Base-by-base conservation (phyloP, 176 grass and related monocot species). In the Avena insularis region DNA sequence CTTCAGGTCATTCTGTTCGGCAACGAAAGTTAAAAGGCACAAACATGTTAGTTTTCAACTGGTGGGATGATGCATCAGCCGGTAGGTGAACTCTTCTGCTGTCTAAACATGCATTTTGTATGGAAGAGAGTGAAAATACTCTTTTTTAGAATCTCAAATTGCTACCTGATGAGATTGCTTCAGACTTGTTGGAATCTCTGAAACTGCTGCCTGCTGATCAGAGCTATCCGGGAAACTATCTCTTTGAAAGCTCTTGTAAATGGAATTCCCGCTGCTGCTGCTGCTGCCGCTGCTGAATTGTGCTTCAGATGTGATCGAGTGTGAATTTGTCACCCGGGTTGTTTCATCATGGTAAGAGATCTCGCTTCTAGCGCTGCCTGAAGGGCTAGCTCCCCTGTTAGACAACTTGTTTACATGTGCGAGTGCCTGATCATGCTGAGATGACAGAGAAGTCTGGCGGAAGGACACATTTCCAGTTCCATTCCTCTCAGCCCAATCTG, bases 231-330 rank as follows among this genome's bases (percentile, higher is more conserved):
- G 63, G 19, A 49, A 85, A 63, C 63, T 63, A 51, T 91, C 83
- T 72, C 83, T 50, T 40, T 71, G 19, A 75, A 89, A 86, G 76
- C 89, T 89, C 84, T 17, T 93, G 61, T 91, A 84, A 58, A 82
- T 58, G 45, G 92, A 91, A 66, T 85, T 79, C 20, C 82, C 82
- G 66, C 85, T 88, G 88, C 82, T 93, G 67, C 88, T 93, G 75
- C 40, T 43, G 1, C 40, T 43, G 40, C 33, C 33, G 33, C 64
- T 61, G 58, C 88, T 87, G 58, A 73, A 68, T 14, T 61, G 82
- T 0, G 25, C 56, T 71, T 75, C 81, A 6, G 78, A 82, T 57
- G 25, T 49, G 8, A 85, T 25, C 0, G 88, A 93, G 50, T 79
- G 71, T 74, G 89, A 78, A 57, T 71, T 86, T 31, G 84, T 59